Base-by-base conservation (phyloP, 306 rosid species). In the Fagus crenata region DNA sequence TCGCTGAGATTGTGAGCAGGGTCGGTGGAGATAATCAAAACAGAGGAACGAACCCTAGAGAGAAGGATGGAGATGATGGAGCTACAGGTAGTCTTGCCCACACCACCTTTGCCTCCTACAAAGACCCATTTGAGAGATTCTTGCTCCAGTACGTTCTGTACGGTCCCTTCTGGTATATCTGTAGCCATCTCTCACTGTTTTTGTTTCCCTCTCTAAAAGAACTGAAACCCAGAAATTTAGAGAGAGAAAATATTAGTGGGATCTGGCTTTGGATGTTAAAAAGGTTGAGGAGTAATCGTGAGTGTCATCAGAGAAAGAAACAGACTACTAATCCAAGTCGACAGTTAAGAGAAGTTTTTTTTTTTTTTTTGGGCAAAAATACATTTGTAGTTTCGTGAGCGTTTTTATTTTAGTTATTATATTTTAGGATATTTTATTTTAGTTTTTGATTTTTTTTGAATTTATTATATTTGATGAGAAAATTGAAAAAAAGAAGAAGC, bases 1-100 rank as follows among this genome's bases (percentile, higher is more conserved):
- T 95, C 98, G 89, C 98, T 95, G 68, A 95, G 98, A 75, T 95
- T 95, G 84, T 95, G 98, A 75, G 98, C 98, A 11, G 98, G 98
- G 84, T 95, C 98, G 77, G 98, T 95, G 79, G 98, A 95, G 79
- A 95, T 95, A 51, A 95, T 92, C 80, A 95, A 88, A 43, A 95
- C 98, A 49, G 98, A 95, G 81, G 86, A 75, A 73, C 98, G 89
- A 63, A 95, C 97, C 53, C 81, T 53, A 43, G 98, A 76, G 67
- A 95, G 91, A 76, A 92, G 97, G 69, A 90, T 91, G 37, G 99
- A 90, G 56, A 95, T 80, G 73, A 95, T 95, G 36, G 99, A 95
- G 76, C 99, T 92, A 71, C 97, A 90, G 1, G 99, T 95, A 40
- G 99, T 95, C 78, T 95, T 95, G 0, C 99, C 99, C 1, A 95